phyloP scores from a whole-genome alignment of 2,329 filamentous ascomycete genomes.

The Aspergillus quadricinctus region DNA sequence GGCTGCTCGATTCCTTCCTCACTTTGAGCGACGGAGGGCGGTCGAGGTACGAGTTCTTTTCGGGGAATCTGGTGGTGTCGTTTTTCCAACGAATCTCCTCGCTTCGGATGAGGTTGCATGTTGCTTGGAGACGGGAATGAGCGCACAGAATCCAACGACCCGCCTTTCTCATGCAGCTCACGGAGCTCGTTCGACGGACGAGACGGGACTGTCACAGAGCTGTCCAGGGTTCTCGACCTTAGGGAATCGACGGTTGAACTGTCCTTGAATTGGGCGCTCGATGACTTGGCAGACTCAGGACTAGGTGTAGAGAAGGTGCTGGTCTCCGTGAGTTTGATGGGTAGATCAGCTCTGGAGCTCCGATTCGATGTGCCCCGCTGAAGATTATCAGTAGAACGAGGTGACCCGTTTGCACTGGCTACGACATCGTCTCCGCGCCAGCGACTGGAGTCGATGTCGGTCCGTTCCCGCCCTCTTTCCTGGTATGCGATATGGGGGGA shows the following conservation, averaged over 20 bases:
- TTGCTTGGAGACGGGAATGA: slow-evolving; percentile 29
- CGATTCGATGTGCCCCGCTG: slow-evolving; percentile 62
- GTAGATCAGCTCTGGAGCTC: slow-evolving; percentile 40
- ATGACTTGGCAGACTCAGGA: slow-evolving; percentile 23
- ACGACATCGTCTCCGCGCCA: slow-evolving; percentile 25
- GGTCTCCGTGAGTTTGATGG: slow-evolving; percentile 37
- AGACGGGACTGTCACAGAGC: slow-evolving; percentile 32
- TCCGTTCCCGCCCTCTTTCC: slow-evolving; percentile 68
- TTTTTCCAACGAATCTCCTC: slow-evolving; percentile 57
- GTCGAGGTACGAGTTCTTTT: slow-evolving; percentile 55
- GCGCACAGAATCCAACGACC: slow-evolving; percentile 37
- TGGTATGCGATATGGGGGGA: slow-evolving; percentile 92
- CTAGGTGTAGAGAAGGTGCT: slow-evolving; percentile 37
- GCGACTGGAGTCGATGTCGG: slow-evolving; percentile 39
- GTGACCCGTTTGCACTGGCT: slow-evolving; percentile 22
- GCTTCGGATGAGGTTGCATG: slow-evolving; percentile 45
- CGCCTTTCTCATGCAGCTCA: slow-evolving; percentile 50
- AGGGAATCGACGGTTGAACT: slow-evolving; percentile 13
- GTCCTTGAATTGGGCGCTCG: slow-evolving; percentile 31
- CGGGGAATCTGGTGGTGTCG: slow-evolving; percentile 54
- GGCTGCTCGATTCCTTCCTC: slow-evolving; percentile 29
- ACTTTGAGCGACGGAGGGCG: slow-evolving; percentile 28
- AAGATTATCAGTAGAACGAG: slow-evolving; percentile 8
- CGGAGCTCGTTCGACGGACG: slow-evolving; percentile 57
- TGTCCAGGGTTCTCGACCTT: slow-evolving; percentile 29